These are phyloP conservation scores for Pseudocercospora vitis DNA, from an alignment of 2,329 filamentous ascomycete species.

Conservation along the genomic window DNA sequence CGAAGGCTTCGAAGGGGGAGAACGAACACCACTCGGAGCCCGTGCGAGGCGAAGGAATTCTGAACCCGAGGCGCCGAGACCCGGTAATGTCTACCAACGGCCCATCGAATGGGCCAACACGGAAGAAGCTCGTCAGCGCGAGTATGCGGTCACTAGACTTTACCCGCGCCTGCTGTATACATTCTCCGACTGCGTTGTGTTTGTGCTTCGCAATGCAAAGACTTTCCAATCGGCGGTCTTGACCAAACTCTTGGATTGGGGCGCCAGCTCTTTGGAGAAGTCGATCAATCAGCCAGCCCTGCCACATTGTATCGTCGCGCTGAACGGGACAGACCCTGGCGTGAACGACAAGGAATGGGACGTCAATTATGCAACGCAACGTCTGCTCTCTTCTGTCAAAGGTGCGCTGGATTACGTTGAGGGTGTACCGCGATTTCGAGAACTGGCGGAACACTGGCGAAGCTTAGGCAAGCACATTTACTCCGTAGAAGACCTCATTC, in stretches of 20 bases:
- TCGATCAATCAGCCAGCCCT: constrained; percentile 57
- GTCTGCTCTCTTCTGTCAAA: constrained; percentile 36
- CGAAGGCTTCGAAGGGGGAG: constrained; percentile 54
- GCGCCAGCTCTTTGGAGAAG: constrained; percentile 52
- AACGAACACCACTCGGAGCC: constrained; percentile 41
- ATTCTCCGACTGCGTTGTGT: constrained; percentile 48
- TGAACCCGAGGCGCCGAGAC: constrained; percentile 19
- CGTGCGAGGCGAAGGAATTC: constrained; percentile 24
- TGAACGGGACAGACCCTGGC: constrained; percentile 40
- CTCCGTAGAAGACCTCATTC: constrained; percentile 49
- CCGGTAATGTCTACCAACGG: constrained; percentile 27
- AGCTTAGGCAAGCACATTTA: constrained; percentile 44
- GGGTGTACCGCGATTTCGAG: constrained; percentile 37
- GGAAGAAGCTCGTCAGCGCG: constrained; percentile 35
- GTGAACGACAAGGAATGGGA: constrained; percentile 40
- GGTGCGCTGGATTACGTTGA: constrained; percentile 35
- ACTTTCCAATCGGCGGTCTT: constrained; percentile 40
- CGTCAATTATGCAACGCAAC: constrained; percentile 37
- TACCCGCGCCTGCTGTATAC: constrained; percentile 47
- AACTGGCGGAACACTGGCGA: constrained; percentile 47
- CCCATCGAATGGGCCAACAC: constrained; percentile 38
- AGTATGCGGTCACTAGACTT: constrained; percentile 42
- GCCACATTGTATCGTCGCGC: constrained; percentile 56
- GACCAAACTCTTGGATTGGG: constrained; percentile 51
- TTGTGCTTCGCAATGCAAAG: constrained; percentile 43